phyloP scores from a whole-genome alignment of 805 yeast species.

The Nakazawaea siamensis region DNA sequence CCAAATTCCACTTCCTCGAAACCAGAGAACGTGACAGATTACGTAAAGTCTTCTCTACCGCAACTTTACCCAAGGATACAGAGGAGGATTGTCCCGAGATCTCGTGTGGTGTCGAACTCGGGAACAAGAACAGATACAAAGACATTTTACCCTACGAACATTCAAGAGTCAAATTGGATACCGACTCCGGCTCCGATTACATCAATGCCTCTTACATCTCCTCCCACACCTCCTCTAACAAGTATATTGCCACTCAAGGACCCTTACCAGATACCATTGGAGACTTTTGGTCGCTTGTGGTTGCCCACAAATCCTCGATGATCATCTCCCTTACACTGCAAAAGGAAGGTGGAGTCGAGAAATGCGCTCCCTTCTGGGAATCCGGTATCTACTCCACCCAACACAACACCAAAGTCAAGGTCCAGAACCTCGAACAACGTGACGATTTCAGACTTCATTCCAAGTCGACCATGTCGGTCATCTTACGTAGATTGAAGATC shows the following conservation, averaged over 20 bases:
- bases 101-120: slow-evolving; percentile 73
- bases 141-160: slow-evolving; percentile 86
- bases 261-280: slow-evolving; percentile 67
- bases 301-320: slow-evolving; percentile 54
- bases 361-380: slow-evolving; percentile 81
- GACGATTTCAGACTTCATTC: slow-evolving; percentile 18
- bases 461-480: slow-evolving; percentile 15
- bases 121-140: slow-evolving; percentile 77
- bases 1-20: slow-evolving; percentile 61
- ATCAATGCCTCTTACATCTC: slow-evolving; percentile 80
- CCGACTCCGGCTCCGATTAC: slow-evolving; percentile 35
- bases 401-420: slow-evolving; percentile 15
- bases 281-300: slow-evolving; percentile 79
- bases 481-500: slow-evolving; percentile 38
- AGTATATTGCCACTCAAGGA: slow-evolving; percentile 85
- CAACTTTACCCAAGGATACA: slow-evolving; percentile 10
- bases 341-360: slow-evolving; percentile 66
- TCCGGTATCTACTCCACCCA: slow-evolving; percentile 39
- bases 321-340: slow-evolving; percentile 72
- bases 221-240: slow-evolving; percentile 27
- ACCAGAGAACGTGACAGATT: slow-evolving; percentile 61
- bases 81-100: slow-evolving; percentile 32
- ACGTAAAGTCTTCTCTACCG: slow-evolving; percentile 30
- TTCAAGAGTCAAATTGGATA: slow-evolving; percentile 57
- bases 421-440: slow-evolving; percentile 18